Base-by-base conservation (phyloP, 192 early-diverging fungal genomes). In the Coemansia reversa region DNA sequence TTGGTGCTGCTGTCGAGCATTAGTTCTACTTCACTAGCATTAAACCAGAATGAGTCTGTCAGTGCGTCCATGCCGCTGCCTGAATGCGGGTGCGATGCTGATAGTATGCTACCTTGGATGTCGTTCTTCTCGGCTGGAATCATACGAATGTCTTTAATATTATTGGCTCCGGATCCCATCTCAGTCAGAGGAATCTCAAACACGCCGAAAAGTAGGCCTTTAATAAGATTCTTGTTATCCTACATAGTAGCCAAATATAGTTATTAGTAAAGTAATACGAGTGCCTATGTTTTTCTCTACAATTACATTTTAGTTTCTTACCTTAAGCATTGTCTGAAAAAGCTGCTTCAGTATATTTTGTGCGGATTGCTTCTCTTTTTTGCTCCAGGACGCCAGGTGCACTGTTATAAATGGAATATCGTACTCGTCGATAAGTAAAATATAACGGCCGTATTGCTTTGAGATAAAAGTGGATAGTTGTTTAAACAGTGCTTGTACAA, bases 401-500 rank as follows among this genome's bases (percentile, higher is more conserved):
- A 78, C 47, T 18, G 70, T 53, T 16, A 78, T 78, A 51, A 78
- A 78, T n/a, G 75, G 70, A 39, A 72, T 72, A 22, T 78, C 75
- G 23, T 72, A 72, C 47, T 78, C 75, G 56, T 78, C 75, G 51
- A 72, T 65, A 0, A 78, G 45, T 18, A 78, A 60, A 3, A 78
- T 65, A 23, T 72, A 78, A 12, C 63, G 66, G 0, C 75, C 75
- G 51, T 25, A 78, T 11, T n/a, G 22, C 2, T 12, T 45, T 0
- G 48, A 4, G 20, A 77, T 25, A 58, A 69, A 62, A 0, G 25
- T 14, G 0, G 76, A 79, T 0, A 79, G 19, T 2, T 48, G 20
- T 29, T 63, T 20, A 30, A 79, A 70, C 9, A 79, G 8, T 0
- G 5, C 4, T 7, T 52, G n/a, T 0, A 50, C 29, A 0, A 75